A percentile compares a stretch with the other conserved stretches of the same genome.
phyloP scores from a whole-genome alignment of 2,329 filamentous ascomycete species.

The Curvularia eragrostidis region DNA sequence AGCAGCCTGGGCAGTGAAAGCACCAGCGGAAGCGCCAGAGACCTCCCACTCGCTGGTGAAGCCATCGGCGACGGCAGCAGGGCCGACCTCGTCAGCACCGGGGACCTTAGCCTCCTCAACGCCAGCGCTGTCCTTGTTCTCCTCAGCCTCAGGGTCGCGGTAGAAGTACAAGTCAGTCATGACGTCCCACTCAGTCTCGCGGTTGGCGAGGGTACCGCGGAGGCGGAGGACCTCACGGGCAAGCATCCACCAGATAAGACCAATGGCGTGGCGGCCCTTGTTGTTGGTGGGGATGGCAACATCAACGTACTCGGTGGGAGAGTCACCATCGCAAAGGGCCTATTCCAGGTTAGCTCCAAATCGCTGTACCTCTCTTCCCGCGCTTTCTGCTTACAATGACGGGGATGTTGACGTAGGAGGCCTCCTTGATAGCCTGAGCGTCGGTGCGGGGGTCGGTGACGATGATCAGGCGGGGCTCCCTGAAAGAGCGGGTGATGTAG shows the following conservation, averaged over 20 bases:
- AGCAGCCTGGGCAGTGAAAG: constrained; percentile 64
- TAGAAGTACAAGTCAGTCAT: constrained; percentile 99
- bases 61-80: constrained; percentile 78
- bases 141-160: constrained; percentile 99
- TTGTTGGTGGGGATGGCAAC: constrained; percentile 99
- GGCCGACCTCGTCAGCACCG: constrained; percentile 82
- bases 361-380: not conserved
- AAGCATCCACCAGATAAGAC: constrained; percentile 99
- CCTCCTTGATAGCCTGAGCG: constrained; percentile 99
- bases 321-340: constrained; percentile 98
- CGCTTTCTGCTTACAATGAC: constrained; percentile 68
- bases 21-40: constrained; percentile 67
- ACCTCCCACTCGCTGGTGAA: constrained; percentile 90
- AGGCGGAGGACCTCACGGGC: constrained; percentile 99
- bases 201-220: constrained; percentile 92
- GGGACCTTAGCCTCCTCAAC: constrained; percentile 86
- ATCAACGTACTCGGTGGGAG: constrained; percentile 98
- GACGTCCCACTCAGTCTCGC: constrained; percentile 97
- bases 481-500: constrained; percentile 99
- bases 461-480: constrained; percentile 99
- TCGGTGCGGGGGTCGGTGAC: constrained; percentile 99
- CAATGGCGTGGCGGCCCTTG: constrained; percentile 99
- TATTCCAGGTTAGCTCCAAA: constrained; percentile 16
- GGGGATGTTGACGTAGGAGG: constrained; percentile 99
- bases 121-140: constrained; percentile 88